These are phyloP conservation scores for carrot (Daucus carota) DNA, from an alignment of 129 eudicot species.

Conservation along the genomic window DH1_v3.0 NC_030382.2:39949501-39950000, in stretches of 20 bases:
- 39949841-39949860: background rate
- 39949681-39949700: too few relatives aligned
- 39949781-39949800: too few relatives aligned
- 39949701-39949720: too few relatives aligned
- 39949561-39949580: too few relatives aligned
- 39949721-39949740: background rate
- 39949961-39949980: background rate
- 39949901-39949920: background rate
- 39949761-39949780: background rate
- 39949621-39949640: too few relatives aligned
- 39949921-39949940: too few relatives aligned
- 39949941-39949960: background rate
- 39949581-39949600: too few relatives aligned
- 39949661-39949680: background rate
- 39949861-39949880: background rate
- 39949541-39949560: background rate
- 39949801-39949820: background rate
- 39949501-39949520: background rate
- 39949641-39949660: background rate
- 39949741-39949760: background rate
- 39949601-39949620: too few relatives aligned
- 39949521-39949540: background rate
- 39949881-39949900: background rate
- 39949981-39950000: too few relatives aligned
- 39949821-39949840: background rate